These are phyloP conservation scores for Crithidia acanthocephali DNA, from an alignment of 208 protist genomes.

Conservation along the genomic window DNA sequence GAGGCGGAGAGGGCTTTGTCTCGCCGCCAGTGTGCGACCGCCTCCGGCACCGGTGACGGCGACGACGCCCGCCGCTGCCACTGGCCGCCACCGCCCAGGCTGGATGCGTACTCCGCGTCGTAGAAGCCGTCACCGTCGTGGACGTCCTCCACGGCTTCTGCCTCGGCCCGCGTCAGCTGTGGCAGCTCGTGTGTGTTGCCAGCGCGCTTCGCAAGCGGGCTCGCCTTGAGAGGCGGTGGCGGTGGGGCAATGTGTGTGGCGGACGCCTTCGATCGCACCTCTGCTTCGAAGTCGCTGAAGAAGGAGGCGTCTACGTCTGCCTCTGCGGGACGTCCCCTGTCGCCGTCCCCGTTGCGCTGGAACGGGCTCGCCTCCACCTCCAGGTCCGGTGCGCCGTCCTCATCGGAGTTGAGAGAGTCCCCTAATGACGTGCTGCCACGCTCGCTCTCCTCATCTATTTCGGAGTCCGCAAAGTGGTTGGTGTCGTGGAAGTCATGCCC, in stretches of 20 bases:
- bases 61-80: background rate
- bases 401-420: constrained; percentile 12
- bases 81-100: background rate
- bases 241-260: background rate
- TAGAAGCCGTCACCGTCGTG: constrained; percentile 22
- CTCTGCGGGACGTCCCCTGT: background rate
- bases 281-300: constrained; percentile 34
- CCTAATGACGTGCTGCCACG: constrained; percentile 1
- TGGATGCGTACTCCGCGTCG: constrained; percentile 14
- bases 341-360: constrained; percentile 8
- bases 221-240: background rate
- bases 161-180: too few relatives aligned
- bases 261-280: background rate
- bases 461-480: background rate
- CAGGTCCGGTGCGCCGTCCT: constrained; percentile 21
- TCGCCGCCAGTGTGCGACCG: background rate
- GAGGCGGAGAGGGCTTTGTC: background rate
- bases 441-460: background rate
- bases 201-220: background rate
- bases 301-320: constrained; percentile 18
- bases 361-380: constrained; percentile 33
- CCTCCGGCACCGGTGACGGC: background rate
- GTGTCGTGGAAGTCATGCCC: too few relatives aligned
- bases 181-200: background rate
- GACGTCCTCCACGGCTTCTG: background rate